These are phyloP conservation scores for Meredithiella fracta DNA, from an alignment of 2,329 filamentous ascomycete genomes.

Conservation along the genomic window DNA sequence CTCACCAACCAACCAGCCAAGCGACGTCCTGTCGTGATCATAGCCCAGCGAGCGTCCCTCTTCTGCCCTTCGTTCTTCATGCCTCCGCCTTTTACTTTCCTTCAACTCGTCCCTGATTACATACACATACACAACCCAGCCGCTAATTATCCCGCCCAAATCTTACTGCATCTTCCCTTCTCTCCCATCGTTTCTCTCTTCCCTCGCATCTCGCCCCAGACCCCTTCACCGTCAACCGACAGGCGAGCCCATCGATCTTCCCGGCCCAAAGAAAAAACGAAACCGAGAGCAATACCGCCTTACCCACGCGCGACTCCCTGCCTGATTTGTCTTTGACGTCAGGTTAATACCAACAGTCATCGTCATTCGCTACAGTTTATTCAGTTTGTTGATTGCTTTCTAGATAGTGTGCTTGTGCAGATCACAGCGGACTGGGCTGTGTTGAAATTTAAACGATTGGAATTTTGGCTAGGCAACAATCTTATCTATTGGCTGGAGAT, in stretches of 20 bases:
- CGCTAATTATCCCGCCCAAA: not conserved
- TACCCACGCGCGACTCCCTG: slow-evolving; percentile 1
- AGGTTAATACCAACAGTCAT: not conserved
- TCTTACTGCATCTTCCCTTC: not conserved
- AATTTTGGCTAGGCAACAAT: too few species aligned
- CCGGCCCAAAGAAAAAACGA: not conserved
- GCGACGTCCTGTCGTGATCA: not conserved
- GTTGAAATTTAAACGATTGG: too few species aligned
- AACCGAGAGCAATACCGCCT: not conserved
- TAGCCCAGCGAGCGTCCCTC: not conserved
- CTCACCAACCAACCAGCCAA: too few species aligned
- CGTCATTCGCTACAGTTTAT: not conserved
- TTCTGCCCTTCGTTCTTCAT: not conserved
- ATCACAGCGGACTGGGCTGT: too few species aligned
- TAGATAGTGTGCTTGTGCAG: too few species aligned
- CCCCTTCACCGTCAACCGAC: not conserved
- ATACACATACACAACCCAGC: too few species aligned
- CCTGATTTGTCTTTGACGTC: not conserved
- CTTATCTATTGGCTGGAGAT: not conserved
- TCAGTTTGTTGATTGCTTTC: too few species aligned
- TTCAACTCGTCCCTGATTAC: not conserved
- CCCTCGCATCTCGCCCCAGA: not conserved
- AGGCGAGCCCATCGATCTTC: slow-evolving; percentile 1
- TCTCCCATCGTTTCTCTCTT: not conserved
- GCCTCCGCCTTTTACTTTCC: not conserved